Conservation (phyloP, 176 grass and related monocot species). For the Triticum dicoccoides region DNA sequence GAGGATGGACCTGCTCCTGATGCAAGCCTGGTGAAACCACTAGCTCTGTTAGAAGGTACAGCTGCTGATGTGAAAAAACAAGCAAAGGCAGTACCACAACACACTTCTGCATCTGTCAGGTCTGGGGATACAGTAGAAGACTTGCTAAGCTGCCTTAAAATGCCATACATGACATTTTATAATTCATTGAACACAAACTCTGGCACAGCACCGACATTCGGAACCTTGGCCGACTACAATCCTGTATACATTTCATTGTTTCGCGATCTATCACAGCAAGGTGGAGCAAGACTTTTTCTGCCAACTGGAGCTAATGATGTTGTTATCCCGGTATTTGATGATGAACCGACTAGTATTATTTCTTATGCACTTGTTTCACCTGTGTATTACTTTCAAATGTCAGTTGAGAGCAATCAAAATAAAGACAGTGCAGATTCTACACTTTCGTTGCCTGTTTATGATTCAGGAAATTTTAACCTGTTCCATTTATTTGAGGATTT, state of each 20-base stretch:
- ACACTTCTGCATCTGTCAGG: slow-evolving; percentile 42
- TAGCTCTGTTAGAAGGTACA: slow-evolving; percentile 34
- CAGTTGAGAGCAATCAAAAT: slow-evolving; percentile 50
- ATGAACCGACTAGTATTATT: slow-evolving; percentile 94
- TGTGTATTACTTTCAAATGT: slow-evolving; percentile 67
- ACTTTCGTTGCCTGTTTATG: slow-evolving; percentile 46
- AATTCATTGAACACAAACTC: slow-evolving; percentile 68
- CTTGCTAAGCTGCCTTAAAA: slow-evolving; percentile 61
- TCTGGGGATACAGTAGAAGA: slow-evolving; percentile 61
- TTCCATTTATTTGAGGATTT: slow-evolving; percentile 79
- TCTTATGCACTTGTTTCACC: slow-evolving; percentile 81
- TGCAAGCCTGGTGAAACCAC: slow-evolving; percentile 43
- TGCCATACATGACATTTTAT: slow-evolving; percentile 64
- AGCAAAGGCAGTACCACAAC: slow-evolving; percentile 28
- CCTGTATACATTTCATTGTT: slow-evolving; percentile 61
- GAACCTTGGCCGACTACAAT: slow-evolving; percentile 65
- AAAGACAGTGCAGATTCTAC: slow-evolving; percentile 58
- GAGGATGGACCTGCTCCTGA: slow-evolving; percentile 58
- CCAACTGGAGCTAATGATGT: slow-evolving; percentile 65
- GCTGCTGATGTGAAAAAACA: slow-evolving; percentile 39
- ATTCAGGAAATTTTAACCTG: slow-evolving; percentile 74
- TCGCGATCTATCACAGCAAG: slow-evolving; percentile 60
- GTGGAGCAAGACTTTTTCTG: slow-evolving; percentile 72
- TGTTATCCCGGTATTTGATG: slow-evolving; percentile 92
- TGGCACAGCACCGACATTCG: slow-evolving; percentile 46